These are phyloP conservation scores for Naegleria gruberi DNA, from an alignment of 208 protist species.

Conservation along the genomic window DNA sequence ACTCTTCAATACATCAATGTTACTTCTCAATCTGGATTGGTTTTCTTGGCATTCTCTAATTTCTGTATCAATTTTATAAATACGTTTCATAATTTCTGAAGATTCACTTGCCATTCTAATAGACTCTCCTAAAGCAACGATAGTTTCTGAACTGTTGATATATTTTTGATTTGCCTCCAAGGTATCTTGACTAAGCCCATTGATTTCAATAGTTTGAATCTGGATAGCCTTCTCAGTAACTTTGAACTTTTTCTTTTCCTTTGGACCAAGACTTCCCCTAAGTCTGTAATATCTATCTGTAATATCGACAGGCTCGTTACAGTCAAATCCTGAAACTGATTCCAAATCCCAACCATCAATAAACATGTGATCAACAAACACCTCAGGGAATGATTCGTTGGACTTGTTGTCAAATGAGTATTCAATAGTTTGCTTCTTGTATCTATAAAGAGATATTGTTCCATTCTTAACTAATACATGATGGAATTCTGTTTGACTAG, in stretches of 20 bases:
- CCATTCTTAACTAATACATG: neutral
- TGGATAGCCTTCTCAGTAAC: neutral
- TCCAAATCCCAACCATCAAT: neutral
- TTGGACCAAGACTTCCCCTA: neutral
- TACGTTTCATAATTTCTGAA: neutral
- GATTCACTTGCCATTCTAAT: neutral
- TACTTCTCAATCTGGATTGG: neutral
- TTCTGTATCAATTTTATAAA: neutral
- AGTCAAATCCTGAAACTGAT: neutral
- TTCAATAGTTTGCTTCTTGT: neutral
- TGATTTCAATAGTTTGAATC: neutral
- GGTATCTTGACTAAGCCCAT: neutral
- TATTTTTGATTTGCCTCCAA: neutral
- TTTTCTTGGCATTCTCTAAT: neutral
- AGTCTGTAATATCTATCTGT: neutral
- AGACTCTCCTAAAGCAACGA: neutral
- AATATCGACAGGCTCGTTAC: neutral
- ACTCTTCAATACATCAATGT: neutral
- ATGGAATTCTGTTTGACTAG: neutral
- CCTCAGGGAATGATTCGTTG: neutral
- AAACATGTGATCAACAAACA: neutral
- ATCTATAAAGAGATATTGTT: neutral
- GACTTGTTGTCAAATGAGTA: neutral
- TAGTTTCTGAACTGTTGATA: neutral
- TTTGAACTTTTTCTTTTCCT: neutral